Base-by-base conservation (phyloP, 2,329 filamentous ascomycete species). In the Alternaria hordeiaustralica region DNA sequence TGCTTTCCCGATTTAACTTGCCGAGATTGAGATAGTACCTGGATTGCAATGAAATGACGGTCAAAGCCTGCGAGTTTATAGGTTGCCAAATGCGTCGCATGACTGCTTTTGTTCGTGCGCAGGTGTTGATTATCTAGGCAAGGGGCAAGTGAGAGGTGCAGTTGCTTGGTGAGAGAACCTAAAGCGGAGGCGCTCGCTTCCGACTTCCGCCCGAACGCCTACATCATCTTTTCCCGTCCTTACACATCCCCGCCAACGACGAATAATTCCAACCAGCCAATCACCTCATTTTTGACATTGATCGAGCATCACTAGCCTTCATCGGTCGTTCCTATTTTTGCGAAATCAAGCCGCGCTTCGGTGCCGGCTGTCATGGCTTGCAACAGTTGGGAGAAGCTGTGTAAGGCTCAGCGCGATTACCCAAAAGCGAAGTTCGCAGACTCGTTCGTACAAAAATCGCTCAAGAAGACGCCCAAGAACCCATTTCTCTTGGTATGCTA, bases 391-490 rank as follows among this genome's bases (percentile, higher is more conserved):
- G 77, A 79, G 15, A 79, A 74, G 60, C 67, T 79, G 28, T 55
- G 61, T 11, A 79, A 75, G 55, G 71, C 75, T 30, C 72, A 73
- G 63, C 73, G 72, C 33, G 75, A 78, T 45, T 75, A 75, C 53
- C 70, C 75, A 13, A 79, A 75, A 63, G 69, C 76, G 41, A 80
- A 79, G 67, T 73, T 75, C 55, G 79, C 78, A 46, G 65, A 75
- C 20, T 68, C 71, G 21, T 75, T 78, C 44, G 74, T 76, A 25
- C 66, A 67, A 41, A 79, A 76, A 60, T 69, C 73, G 41, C 69
- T 80, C 25, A 79, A 80, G 64, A 80, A 79, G 60, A 70, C 69
- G 9, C 73, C 77, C 18, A 68, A 71, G 23, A 78, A 81, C 54
- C 75, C 78, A n/a, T 80, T 77, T 65, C 66, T 80, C 26, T 54